Evolutionary conservation across 2,329 filamentous ascomycete species (phyloP).

Genomic region (Fusarium azukiicola): DNA sequence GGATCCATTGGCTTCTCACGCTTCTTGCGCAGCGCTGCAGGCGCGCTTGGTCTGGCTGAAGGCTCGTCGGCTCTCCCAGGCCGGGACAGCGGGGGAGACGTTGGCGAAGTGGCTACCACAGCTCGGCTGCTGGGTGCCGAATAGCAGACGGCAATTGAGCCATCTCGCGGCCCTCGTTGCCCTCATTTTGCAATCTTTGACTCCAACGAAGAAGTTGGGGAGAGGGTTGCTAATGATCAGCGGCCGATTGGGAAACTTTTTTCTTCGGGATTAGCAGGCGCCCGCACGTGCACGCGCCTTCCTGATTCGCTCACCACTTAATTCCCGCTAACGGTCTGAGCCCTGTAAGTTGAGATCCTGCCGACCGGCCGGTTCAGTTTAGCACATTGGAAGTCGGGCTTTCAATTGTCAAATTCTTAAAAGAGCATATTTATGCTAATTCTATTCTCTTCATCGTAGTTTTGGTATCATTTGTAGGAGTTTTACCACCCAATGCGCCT

Average conservation of each 20-base stretch:
- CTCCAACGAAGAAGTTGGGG: slow-evolving; percentile 52
- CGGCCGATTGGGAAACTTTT: slow-evolving; percentile 55
- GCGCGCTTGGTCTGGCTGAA: slow-evolving; percentile 60
- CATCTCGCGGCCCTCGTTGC: slow-evolving; percentile 64
- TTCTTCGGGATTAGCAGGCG: slow-evolving; percentile 55
- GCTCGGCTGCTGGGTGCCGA: slow-evolving; percentile 54
- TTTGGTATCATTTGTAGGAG: slow-evolving; percentile 46
- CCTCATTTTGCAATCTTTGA: slow-evolving; percentile 61
- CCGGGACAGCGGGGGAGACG: slow-evolving; percentile 48
- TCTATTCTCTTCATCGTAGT: slow-evolving; percentile 28
- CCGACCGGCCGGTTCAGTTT: slow-evolving; percentile 12
- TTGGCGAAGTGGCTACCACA: slow-evolving; percentile 55
- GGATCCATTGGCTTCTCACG: slow-evolving; percentile 56
- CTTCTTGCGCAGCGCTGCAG: slow-evolving; percentile 65
- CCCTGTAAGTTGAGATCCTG: slow-evolving; percentile 25
- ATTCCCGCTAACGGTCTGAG: slow-evolving; percentile 35
- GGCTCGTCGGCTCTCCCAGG: slow-evolving; percentile 54
- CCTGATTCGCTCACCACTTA: slow-evolving; percentile 45
- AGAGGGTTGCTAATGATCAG: slow-evolving; percentile 53
- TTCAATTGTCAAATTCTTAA: neutral
- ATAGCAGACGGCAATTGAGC: slow-evolving; percentile 65
- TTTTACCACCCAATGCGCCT: slow-evolving; percentile 40
- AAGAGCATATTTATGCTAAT: slow-evolving; percentile 9
- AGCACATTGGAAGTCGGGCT: neutral
- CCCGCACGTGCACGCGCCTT: slow-evolving; percentile 47